Conservation (phyloP, 1,284 basidiomycete genomes). For the Boletus sp. region DNA sequence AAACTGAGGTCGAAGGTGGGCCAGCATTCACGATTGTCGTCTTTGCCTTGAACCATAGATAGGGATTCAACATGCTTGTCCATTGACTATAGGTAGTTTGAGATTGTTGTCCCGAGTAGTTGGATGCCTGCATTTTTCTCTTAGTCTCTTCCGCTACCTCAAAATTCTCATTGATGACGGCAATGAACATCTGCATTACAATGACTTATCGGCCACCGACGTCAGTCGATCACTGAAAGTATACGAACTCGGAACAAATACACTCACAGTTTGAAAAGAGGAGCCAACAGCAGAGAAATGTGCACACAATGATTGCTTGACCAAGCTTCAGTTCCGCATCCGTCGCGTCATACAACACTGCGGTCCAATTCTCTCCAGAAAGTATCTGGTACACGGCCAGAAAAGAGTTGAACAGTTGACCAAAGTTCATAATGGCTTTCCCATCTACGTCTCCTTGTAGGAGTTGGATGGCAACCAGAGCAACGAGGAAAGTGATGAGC, state of each 20-base stretch:
- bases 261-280: constrained; percentile 86
- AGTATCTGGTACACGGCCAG: constrained; percentile 90
- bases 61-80: constrained; percentile 83
- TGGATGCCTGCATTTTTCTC: constrained; percentile 74
- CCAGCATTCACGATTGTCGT: constrained; percentile 69
- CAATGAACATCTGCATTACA: constrained; percentile 95
- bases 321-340: constrained; percentile 61
- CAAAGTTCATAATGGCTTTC: constrained; percentile 70
- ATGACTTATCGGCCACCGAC: constrained; percentile 58
- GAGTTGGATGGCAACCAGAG: constrained; percentile 74
- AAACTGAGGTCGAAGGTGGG: constrained; percentile 66
- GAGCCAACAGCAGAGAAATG: constrained; percentile 86
- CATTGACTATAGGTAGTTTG: constrained; percentile 56
- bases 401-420: constrained; percentile 85
- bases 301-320: constrained; percentile 70
- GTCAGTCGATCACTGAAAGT: constrained; percentile 5
- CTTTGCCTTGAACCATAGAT: constrained; percentile 73
- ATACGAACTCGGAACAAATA: not conserved
- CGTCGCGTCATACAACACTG: constrained; percentile 71
- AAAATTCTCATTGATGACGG: constrained; percentile 98
- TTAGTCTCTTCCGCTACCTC: constrained; percentile 90
- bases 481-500: constrained; percentile 84
- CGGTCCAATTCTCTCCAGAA: constrained; percentile 94
- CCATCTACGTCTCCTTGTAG: constrained; percentile 75
- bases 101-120: constrained; percentile 59